Conservation (phyloP, 306 rosid genomes). For the Morella rubra region DNA sequence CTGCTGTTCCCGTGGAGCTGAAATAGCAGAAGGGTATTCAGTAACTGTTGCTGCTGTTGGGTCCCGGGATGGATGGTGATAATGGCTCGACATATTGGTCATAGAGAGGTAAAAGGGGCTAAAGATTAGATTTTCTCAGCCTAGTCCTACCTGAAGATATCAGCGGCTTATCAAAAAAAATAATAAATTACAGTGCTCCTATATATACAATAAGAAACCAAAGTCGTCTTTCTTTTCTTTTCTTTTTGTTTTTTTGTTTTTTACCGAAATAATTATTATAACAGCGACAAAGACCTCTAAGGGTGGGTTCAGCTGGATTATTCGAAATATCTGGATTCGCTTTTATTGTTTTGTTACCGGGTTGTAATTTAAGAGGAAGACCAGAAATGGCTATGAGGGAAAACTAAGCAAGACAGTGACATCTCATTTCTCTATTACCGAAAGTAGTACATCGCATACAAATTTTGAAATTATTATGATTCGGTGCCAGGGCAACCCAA, state of each 20-base stretch:
- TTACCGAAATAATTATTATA: neutral
- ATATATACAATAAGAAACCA: too few species aligned
- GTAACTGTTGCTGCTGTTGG: slow-evolving; percentile 27
- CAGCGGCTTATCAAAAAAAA: slow-evolving; percentile 6
- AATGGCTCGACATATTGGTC: slow-evolving; percentile 33
- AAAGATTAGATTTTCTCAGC: slow-evolving; percentile 16
- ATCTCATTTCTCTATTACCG: neutral
- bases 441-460: too few species aligned
- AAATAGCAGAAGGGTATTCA: slow-evolving; percentile 27
- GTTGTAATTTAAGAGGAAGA: neutral
- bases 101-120: slow-evolving; percentile 3
- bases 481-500: neutral
- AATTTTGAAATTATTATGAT: too few species aligned
- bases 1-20: slow-evolving; percentile 16
- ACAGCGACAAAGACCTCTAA: neutral
- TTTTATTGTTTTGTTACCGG: neutral
- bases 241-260: too few species aligned
- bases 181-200: too few species aligned
- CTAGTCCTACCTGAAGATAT: slow-evolving; percentile 6
- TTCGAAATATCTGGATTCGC: neutral
- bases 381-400: neutral
- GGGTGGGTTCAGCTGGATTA: neutral
- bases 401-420: neutral
- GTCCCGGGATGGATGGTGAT: slow-evolving; percentile 5
- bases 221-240: too few species aligned